Evolutionary conservation across 2,329 filamentous ascomycete genomes (phyloP).

Genomic region (Daldinia sp.): DNA sequence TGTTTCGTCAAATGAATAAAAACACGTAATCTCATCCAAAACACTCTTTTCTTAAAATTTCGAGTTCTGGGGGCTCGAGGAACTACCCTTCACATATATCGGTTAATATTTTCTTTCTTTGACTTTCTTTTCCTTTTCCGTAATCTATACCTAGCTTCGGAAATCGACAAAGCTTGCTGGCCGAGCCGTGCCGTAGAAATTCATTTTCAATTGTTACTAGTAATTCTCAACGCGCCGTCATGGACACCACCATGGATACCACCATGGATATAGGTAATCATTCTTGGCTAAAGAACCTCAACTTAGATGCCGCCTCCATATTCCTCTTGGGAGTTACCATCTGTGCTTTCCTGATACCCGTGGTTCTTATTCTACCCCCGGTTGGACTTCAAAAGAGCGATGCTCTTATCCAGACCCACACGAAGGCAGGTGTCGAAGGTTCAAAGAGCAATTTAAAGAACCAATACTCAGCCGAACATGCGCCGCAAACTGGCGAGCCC

Average conservation of each 20-base stretch:
- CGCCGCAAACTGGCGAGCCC: conserved; percentile 41
- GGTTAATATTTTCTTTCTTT: conserved; percentile 8
- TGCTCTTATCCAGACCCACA: conserved; percentile 67
- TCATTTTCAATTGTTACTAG: conserved; percentile 14
- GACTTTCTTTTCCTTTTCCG: background rate
- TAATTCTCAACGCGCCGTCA: conserved; percentile 18
- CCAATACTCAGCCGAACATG: conserved; percentile 43
- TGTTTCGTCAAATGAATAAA: conserved; percentile 33
- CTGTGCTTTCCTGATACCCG: conserved; percentile 64
- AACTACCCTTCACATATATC: conserved; percentile 1
- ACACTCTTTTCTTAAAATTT: conserved; percentile 13
- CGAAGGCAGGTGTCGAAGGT: conserved; percentile 58
- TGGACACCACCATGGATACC: conserved; percentile 25
- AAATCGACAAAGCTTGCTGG: conserved; percentile 32
- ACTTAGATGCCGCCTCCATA: conserved; percentile 46
- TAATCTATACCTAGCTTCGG: background rate
- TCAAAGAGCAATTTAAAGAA: conserved; percentile 55
- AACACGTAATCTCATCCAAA: conserved; percentile 27
- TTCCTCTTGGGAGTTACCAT: conserved; percentile 48
- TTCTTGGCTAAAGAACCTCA: conserved; percentile 36
- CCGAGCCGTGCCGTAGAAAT: conserved; percentile 33
- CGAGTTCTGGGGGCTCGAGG: background rate
- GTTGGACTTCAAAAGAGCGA: conserved; percentile 65
- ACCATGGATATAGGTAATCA: conserved; percentile 18
- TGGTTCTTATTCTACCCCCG: conserved; percentile 67